phyloP scores from a whole-genome alignment of 1,284 basidiomycete genomes.

The Vanrija humicola region DNA sequence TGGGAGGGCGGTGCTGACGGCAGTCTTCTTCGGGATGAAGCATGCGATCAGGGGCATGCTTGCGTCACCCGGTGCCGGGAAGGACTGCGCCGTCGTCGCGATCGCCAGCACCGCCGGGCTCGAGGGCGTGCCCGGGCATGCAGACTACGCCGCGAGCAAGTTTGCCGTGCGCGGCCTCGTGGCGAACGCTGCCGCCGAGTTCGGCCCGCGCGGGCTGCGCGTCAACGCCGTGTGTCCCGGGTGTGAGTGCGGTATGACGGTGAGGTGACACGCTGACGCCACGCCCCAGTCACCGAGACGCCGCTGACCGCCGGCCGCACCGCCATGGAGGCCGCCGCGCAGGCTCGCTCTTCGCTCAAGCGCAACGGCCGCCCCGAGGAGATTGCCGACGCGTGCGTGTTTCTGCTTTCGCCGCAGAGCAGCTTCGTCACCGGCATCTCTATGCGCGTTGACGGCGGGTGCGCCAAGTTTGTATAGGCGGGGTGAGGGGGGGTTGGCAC shows the following conservation, averaged over 20 bases:
- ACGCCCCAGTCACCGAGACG: conserved; percentile 16
- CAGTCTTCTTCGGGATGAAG: conserved; percentile 28
- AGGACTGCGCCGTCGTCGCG: conserved; percentile 24
- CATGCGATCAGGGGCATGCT: conserved; percentile 21
- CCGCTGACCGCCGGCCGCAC: conserved; percentile 12
- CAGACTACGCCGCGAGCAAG: not conserved
- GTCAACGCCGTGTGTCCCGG: not conserved
- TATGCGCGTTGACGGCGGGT: too few species aligned
- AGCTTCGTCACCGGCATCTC: too few species aligned
- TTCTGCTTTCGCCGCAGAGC: conserved; percentile 3
- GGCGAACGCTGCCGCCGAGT: not conserved
- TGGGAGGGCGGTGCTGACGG: not conserved
- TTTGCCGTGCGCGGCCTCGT: not conserved
- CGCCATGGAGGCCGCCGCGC: conserved; percentile 9
- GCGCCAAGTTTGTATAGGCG: too few species aligned
- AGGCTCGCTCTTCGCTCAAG: conserved; percentile 10
- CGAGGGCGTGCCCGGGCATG: conserved; percentile 7
- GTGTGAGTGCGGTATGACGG: too few species aligned
- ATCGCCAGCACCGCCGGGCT: conserved; percentile 28
- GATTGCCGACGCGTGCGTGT: conserved; percentile 24
- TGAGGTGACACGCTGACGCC: not conserved
- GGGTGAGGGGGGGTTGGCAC: too few species aligned
- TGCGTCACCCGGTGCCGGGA: conserved; percentile 13
- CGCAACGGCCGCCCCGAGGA: conserved; percentile 26
- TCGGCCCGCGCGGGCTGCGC: not conserved